Conservation (phyloP, 768 basidiomycete genomes). For the Phanerodontia chrysosporium region DNA sequence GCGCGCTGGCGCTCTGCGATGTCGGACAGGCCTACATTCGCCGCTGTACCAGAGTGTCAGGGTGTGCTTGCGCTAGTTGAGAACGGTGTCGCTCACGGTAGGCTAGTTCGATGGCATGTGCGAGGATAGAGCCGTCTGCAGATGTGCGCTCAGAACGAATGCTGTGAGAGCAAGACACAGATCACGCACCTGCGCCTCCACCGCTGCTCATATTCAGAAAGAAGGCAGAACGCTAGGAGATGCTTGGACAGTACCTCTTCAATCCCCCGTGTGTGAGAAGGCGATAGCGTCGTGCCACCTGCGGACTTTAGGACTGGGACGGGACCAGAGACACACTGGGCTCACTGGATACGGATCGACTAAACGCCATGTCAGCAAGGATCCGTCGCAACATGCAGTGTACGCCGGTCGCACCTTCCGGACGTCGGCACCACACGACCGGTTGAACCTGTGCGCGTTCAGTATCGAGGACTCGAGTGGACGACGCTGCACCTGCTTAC, state of each 20-base stretch:
- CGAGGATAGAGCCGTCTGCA: conserved; percentile 5
- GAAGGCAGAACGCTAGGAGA: background rate
- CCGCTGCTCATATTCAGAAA: background rate
- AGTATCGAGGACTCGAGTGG: background rate
- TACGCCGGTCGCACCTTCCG: background rate
- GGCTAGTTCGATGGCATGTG: background rate
- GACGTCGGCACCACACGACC: background rate
- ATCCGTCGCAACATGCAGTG: background rate
- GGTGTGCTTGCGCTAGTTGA: background rate
- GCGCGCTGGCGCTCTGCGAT: conserved; percentile 9
- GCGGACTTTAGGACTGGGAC: no score
- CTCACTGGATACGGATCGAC: background rate
- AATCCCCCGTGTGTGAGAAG: background rate
- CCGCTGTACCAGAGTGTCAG: background rate
- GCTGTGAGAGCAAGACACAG: background rate
- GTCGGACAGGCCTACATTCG: conserved; percentile 12
- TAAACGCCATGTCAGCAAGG: background rate
- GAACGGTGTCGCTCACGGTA: background rate
- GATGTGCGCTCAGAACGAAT: background rate
- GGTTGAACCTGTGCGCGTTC: background rate
- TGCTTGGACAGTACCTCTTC: background rate
- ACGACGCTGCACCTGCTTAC: background rate
- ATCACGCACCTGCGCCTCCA: background rate
- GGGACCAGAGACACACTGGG: background rate
- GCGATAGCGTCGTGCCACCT: conserved; percentile 8